Conservation (phyloP, 1,284 basidiomycete genomes). For the Cutaneotrichosporon sp. region DNA sequence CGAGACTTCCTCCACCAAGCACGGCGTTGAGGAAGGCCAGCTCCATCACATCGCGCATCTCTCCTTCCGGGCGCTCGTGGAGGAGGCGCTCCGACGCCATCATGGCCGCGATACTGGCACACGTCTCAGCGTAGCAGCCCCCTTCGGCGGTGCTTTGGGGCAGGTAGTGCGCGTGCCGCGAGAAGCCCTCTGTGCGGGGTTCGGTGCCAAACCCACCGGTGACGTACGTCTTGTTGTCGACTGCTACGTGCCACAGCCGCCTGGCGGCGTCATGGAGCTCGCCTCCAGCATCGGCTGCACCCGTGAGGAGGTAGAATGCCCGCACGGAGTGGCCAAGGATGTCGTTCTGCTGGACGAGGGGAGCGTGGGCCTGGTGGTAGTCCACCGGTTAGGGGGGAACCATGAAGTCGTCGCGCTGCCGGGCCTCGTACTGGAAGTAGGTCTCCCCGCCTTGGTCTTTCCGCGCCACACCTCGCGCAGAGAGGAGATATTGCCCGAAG, state of each 20-base stretch:
- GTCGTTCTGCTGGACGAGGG: conserved; percentile 26
- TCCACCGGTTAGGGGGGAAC: conserved; percentile 4
- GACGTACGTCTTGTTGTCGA: conserved; percentile 33
- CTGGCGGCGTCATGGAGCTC: conserved; percentile 25
- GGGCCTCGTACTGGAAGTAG: conserved; percentile 30
- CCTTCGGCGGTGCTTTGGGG: conserved; percentile 34
- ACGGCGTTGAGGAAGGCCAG: conserved; percentile 32
- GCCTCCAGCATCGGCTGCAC: conserved; percentile 30
- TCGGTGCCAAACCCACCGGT: conserved; percentile 36
- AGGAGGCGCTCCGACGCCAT: conserved; percentile 36
- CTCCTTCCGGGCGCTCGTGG: conserved; percentile 22
- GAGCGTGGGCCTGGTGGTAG: conserved; percentile 32
- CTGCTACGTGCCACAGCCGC: conserved; percentile 21
- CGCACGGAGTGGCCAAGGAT: conserved; percentile 34
- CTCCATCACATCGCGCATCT: conserved; percentile 31
- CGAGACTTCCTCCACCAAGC: conserved; percentile 29
- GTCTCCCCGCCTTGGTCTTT: conserved; percentile 21
- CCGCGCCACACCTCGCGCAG: conserved; percentile 23
- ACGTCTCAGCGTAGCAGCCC: conserved; percentile 40
- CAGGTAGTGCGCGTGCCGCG: conserved; percentile 21
- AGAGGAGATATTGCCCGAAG: conserved; percentile 30
- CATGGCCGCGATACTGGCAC: conserved; percentile 36
- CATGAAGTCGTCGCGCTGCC: conserved; percentile 16
- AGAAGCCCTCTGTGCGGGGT: conserved; percentile 33
- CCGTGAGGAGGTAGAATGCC: conserved; percentile 33